Conservation (phyloP, 345 rosid genomes). For the Bruguiera gymnorhiza region DNA sequence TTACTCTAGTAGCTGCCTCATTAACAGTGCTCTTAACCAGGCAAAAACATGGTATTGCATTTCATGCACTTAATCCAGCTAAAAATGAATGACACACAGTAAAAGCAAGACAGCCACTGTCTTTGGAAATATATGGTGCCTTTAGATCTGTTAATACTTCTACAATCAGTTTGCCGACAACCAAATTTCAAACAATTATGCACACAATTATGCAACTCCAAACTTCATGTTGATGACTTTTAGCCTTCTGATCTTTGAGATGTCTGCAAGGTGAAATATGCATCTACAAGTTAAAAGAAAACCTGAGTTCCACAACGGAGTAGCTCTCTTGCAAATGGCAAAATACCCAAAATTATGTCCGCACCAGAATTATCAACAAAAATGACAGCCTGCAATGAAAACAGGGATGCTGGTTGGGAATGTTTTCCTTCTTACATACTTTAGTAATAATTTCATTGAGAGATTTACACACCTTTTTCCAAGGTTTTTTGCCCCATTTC, state of each 20-base stretch:
- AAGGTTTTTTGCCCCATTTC: constrained; percentile 79
- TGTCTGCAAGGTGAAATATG: not conserved
- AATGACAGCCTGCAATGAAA: constrained; percentile 66
- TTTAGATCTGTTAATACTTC: too few species aligned
- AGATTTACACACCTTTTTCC: constrained; percentile 71
- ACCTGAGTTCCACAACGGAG: constrained; percentile 88
- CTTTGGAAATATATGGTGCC: too few species aligned
- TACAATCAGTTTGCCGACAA: too few species aligned
- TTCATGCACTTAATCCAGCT: too few species aligned
- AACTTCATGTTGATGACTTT: not conserved
- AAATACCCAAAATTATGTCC: constrained; percentile 87
- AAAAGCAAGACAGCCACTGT: too few species aligned
- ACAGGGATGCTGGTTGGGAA: constrained; percentile 20
- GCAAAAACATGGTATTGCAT: too few species aligned
- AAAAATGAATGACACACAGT: too few species aligned
- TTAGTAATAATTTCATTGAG: not conserved
- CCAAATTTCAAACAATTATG: too few species aligned
- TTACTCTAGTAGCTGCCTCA: too few species aligned
- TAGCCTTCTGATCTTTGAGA: not conserved
- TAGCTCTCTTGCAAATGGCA: constrained; percentile 92
- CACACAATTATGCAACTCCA: not conserved
- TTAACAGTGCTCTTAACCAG: too few species aligned
- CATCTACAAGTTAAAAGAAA: constrained; percentile 15
- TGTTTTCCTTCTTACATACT: not conserved
- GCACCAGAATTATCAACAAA: constrained; percentile 99